Percentiles rank a stretch among this genome's conserved stretches.
Evolutionary conservation across 768 basidiomycete species (phyloP).

Genomic region (Serendipita vermifera): DNA sequence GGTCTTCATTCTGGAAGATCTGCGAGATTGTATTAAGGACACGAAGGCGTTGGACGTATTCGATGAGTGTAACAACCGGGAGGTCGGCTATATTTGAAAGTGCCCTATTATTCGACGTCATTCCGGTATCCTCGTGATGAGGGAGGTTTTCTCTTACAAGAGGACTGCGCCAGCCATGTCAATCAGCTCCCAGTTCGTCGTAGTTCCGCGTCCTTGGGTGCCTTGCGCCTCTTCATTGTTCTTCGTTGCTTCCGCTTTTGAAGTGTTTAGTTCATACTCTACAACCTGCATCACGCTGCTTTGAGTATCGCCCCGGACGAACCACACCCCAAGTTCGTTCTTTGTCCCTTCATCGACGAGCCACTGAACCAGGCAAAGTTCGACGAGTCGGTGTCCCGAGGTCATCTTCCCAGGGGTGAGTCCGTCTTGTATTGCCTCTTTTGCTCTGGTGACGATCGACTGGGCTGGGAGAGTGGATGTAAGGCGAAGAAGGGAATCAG

Average conservation of each 20-base stretch:
- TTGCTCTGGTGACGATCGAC: neutral
- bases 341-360: neutral
- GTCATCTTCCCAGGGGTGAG: neutral
- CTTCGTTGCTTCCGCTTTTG: too few relatives aligned
- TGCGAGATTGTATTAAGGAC: neutral
- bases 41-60: neutral
- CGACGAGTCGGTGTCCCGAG: neutral
- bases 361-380: constrained; percentile 5
- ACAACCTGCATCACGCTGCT: too few relatives aligned
- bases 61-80: constrained; percentile 1
- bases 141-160: neutral
- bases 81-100: neutral
- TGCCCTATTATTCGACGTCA: neutral
- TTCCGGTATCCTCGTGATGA: too few relatives aligned
- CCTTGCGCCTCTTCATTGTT: too few relatives aligned
- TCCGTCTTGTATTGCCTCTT: neutral
- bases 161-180: constrained; percentile 2
- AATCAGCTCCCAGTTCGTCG: constrained; percentile 1
- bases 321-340: neutral
- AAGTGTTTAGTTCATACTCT: too few relatives aligned
- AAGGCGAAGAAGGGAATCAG: too few relatives aligned
- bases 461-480: neutral
- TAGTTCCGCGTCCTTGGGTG: too few relatives aligned
- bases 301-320: constrained; percentile 6
- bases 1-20: too few relatives aligned